Percentiles rank a stretch among this genome's conserved stretches.
Evolutionary conservation across 169 alveolate genomes (phyloP).

Genomic region (Neospora caninum): DNA sequence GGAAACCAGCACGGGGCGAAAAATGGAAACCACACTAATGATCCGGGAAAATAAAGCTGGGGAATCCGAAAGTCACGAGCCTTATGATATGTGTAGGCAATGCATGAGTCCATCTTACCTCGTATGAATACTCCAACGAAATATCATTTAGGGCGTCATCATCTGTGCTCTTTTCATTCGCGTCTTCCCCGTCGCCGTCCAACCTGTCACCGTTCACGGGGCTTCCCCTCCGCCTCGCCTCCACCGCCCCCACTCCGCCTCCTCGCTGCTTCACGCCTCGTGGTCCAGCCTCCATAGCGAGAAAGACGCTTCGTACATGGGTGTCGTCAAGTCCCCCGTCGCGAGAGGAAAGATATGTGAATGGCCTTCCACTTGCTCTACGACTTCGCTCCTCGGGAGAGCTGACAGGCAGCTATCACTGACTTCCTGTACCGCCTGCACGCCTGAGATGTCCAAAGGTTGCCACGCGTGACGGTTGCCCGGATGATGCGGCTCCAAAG

Average conservation of each 20-base stretch:
- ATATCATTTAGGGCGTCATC: constrained; percentile 50
- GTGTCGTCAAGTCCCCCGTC: background rate
- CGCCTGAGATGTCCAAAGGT: too few relatives aligned
- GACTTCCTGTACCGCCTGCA: too few relatives aligned
- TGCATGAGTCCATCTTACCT: background rate
- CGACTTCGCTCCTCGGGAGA: too few relatives aligned
- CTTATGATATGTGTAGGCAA: too few relatives aligned
- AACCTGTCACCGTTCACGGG: background rate
- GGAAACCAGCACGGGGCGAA: too few relatives aligned
- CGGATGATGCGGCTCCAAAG: too few relatives aligned
- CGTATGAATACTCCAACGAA: constrained; percentile 56
- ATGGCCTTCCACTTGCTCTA: too few relatives aligned
- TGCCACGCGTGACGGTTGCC: too few relatives aligned
- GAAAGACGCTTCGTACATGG: background rate
- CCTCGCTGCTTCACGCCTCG: background rate
- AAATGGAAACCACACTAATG: too few relatives aligned
- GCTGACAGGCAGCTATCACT: too few relatives aligned
- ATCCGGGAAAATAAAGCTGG: too few relatives aligned
- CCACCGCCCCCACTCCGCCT: background rate
- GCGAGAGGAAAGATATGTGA: background rate
- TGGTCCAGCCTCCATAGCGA: background rate
- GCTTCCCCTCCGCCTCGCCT: background rate
- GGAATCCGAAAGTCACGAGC: too few relatives aligned
- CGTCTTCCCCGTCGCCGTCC: background rate
- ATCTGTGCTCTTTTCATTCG: background rate